A percentile compares a stretch with the other conserved stretches of the same genome.
Evolutionary conservation across 495 filamentous ascomycete species (phyloP).

Genomic region (Mycothermus thermophilus): DNA sequence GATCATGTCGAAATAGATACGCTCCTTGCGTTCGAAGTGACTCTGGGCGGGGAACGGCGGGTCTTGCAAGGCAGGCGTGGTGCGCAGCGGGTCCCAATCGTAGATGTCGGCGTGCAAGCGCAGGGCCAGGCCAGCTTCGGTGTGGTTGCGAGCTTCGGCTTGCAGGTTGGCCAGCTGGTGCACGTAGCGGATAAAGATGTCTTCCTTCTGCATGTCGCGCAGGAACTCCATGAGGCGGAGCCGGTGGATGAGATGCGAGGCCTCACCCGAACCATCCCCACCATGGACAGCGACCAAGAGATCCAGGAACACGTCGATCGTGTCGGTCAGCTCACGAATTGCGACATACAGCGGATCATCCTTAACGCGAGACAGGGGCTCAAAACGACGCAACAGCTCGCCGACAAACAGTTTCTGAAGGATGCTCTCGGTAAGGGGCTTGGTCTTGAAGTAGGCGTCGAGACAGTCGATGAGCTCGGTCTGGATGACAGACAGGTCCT

Average conservation of each 20-base stretch:
- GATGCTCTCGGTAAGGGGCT: slow-evolving; percentile 74
- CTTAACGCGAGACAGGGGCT: slow-evolving; percentile 46
- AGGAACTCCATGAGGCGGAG: slow-evolving; percentile 92
- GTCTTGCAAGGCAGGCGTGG: slow-evolving; percentile 53
- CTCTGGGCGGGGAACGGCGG: slow-evolving; percentile 72
- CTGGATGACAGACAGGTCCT: slow-evolving; percentile 83
- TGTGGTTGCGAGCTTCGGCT: slow-evolving; percentile 57
- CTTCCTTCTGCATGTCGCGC: slow-evolving; percentile 91
- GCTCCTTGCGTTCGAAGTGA: slow-evolving; percentile 85
- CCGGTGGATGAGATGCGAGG: slow-evolving; percentile 68
- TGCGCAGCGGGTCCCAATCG: slow-evolving; percentile 66
- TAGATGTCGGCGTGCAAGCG: slow-evolving; percentile 87
- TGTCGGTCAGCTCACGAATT: slow-evolving; percentile 62
- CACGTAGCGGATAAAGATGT: slow-evolving; percentile 93
- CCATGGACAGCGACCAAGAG: slow-evolving; percentile 87
- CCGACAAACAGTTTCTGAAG: slow-evolving; percentile 84
- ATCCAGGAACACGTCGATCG: slow-evolving; percentile 81
- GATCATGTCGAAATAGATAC: slow-evolving; percentile 86
- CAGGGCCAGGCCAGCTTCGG: slow-evolving; percentile 83
- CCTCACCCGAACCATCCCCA: slow-evolving; percentile 58
- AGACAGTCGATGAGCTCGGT: slow-evolving; percentile 94
- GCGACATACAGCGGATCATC: slow-evolving; percentile 66
- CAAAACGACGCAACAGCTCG: slow-evolving; percentile 73
- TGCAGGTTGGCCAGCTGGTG: slow-evolving; percentile 82
- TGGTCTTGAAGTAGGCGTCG: slow-evolving; percentile 80